Evolutionary conservation across 257 asterid species (phyloP).

Genomic region (Fraxinus anomala): DNA sequence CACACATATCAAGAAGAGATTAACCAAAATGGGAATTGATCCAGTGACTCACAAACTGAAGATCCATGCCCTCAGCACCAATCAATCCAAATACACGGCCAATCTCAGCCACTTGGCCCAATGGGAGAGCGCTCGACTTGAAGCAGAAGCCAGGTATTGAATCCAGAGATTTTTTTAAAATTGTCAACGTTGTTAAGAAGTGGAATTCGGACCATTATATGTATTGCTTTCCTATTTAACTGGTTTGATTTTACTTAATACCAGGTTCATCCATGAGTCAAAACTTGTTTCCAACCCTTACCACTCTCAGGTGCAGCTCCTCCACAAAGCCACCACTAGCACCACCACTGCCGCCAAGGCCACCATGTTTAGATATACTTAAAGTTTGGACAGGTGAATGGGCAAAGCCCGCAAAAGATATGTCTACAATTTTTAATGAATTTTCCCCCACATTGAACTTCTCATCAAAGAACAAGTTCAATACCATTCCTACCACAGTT

Average conservation of each 20-base stretch:
- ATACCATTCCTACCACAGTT: background rate
- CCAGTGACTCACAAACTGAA: constrained; percentile 42
- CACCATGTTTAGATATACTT: constrained; percentile 42
- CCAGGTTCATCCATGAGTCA: constrained; percentile 25
- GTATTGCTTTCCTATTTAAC: background rate
- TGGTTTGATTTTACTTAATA: no score
- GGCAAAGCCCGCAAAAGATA: constrained; percentile 32
- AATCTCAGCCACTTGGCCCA: constrained; percentile 40
- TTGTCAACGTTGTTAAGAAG: background rate
- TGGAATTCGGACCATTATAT: no score
- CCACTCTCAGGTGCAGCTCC: background rate
- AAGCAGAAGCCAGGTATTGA: constrained; percentile 32
- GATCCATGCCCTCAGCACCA: background rate
- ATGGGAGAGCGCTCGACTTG: constrained; percentile 49
- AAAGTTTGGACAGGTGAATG: constrained; percentile 39
- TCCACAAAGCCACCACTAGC: background rate
- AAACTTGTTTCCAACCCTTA: constrained; percentile 5
- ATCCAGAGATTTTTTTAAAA: background rate
- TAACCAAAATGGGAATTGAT: constrained; percentile 38
- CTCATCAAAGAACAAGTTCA: constrained; percentile 22
- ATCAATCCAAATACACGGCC: constrained; percentile 17
- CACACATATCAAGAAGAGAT: constrained; percentile 36
- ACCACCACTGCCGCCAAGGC: background rate
- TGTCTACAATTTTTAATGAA: constrained; percentile 18
- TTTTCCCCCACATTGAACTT: constrained; percentile 32